Conservation (phyloP, 2,329 filamentous ascomycete species). For the Aspergillus arachidicola region DNA sequence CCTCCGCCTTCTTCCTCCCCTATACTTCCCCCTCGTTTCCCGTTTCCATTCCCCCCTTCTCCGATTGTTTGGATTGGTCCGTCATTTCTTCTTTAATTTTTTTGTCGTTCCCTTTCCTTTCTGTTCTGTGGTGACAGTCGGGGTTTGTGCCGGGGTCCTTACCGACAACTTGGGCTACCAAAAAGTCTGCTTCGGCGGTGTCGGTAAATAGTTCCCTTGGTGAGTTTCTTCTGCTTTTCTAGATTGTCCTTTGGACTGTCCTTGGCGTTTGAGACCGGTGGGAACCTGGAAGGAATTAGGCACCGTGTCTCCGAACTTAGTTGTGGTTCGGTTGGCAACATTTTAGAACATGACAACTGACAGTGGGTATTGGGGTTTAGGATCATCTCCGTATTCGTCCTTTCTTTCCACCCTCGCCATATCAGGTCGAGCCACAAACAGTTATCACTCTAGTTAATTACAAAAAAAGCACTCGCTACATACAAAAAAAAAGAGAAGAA, state of each 20-base stretch:
- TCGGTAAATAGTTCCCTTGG: constrained; percentile 1
- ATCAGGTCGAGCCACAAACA: constrained; percentile 5
- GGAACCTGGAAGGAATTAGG: constrained; percentile 6
- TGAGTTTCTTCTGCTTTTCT: background rate
- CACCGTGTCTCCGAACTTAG: constrained; percentile 4
- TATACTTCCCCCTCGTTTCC: constrained; percentile 11
- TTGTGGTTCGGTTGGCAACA: constrained; percentile 14
- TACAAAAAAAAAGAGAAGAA: background rate
- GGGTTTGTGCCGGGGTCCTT: constrained; percentile 15
- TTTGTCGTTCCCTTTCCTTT: constrained; percentile 11
- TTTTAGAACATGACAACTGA: constrained; percentile 19
- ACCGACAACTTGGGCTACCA: constrained; percentile 7
- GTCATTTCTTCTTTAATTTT: background rate
- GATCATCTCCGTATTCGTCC: constrained; percentile 10
- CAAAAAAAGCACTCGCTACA: background rate
- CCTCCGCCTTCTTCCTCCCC: constrained; percentile 12
- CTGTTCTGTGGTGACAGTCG: constrained; percentile 2
- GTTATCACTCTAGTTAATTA: constrained; percentile 5
- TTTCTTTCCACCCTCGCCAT: constrained; percentile 6
- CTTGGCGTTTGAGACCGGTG: constrained; percentile 3
- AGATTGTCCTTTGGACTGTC: background rate
- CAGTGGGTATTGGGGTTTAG: constrained; percentile 12
- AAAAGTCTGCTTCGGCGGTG: constrained; percentile 8
- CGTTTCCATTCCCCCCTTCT: background rate
- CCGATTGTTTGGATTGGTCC: background rate